A percentile compares a stretch with the other conserved stretches of the same genome.
Conservation (phyloP, 2,329 filamentous ascomycete genomes). For the Cordyceps cateniannulata region DNA sequence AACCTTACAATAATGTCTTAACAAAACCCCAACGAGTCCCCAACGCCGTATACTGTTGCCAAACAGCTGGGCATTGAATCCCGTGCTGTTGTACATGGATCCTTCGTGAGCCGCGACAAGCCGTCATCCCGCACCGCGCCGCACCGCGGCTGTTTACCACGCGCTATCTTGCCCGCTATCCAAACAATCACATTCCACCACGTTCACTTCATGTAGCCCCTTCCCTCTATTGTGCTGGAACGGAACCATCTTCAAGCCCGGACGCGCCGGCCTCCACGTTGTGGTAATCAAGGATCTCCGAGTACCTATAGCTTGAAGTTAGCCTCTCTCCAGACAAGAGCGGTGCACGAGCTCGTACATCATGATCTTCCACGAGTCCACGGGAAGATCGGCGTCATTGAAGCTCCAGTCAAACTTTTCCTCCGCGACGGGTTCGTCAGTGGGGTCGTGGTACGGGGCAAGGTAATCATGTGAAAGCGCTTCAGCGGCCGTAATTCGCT, state of each 20-base stretch:
- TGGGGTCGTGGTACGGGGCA: constrained; percentile 92
- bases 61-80: not conserved
- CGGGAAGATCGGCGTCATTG: constrained; percentile 93
- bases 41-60: constrained; percentile 8
- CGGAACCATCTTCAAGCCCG: not conserved
- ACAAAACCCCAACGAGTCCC: constrained; percentile 10
- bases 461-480: constrained; percentile 91
- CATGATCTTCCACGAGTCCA: constrained; percentile 99
- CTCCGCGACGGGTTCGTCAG: constrained; percentile 88
- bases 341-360: constrained; percentile 65
- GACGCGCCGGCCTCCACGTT: constrained; percentile 64
- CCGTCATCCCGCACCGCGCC: not conserved
- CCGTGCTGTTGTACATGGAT: constrained; percentile 3
- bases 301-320: constrained; percentile 63
- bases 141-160: not conserved
- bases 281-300: constrained; percentile 97
- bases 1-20: constrained; percentile 11
- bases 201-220: not conserved
- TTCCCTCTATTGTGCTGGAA: constrained; percentile 3
- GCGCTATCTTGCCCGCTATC: not conserved
- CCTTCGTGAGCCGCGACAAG: not conserved
- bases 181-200: not conserved
- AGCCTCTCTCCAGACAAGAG: not conserved
- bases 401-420: constrained; percentile 99
- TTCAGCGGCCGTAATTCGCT: constrained; percentile 80